Percentiles rank a stretch among this genome's conserved stretches.
These are phyloP conservation scores for Schwanniomyces sp. DNA, from an alignment of 805 yeast species.

Conservation along the genomic window DNA sequence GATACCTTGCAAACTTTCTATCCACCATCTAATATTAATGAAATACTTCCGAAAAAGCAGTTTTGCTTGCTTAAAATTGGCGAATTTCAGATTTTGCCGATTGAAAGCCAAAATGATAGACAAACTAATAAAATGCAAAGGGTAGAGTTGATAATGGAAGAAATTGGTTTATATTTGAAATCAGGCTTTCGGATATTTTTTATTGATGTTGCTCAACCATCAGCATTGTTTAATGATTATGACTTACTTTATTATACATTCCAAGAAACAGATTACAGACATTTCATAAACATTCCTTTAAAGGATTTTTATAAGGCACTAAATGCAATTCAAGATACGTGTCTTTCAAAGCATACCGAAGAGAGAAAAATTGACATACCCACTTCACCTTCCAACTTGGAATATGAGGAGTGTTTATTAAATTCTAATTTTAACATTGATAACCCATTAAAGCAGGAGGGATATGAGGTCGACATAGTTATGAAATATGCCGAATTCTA, in stretches of 20 bases:
- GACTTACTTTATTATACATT: slow-evolving; percentile 43
- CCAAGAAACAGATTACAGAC: slow-evolving; percentile 39
- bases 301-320: slow-evolving; percentile 49
- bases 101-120: slow-evolving; percentile 4
- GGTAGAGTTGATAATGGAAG: slow-evolving; percentile 52
- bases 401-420: slow-evolving; percentile 18
- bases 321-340: slow-evolving; percentile 33
- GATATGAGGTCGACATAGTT: slow-evolving; percentile 3
- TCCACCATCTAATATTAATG: slow-evolving; percentile 59
- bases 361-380: neutral
- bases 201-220: slow-evolving; percentile 44
- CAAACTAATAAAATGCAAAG: slow-evolving; percentile 11
- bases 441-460: neutral
- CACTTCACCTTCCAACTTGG: slow-evolving; percentile 9
- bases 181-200: slow-evolving; percentile 49
- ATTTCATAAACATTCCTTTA: slow-evolving; percentile 45
- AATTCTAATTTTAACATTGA: neutral
- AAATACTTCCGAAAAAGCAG: slow-evolving; percentile 53
- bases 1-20: slow-evolving; percentile 40
- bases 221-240: slow-evolving; percentile 39
- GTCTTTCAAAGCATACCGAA: neutral
- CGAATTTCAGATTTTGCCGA: slow-evolving; percentile 36
- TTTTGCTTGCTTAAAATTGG: slow-evolving; percentile 54
- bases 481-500: slow-evolving; percentile 32
- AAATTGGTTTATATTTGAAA: slow-evolving; percentile 54